Base-by-base conservation (phyloP, 106 monocot genomes). In the Iris macrosiphon region DNA sequence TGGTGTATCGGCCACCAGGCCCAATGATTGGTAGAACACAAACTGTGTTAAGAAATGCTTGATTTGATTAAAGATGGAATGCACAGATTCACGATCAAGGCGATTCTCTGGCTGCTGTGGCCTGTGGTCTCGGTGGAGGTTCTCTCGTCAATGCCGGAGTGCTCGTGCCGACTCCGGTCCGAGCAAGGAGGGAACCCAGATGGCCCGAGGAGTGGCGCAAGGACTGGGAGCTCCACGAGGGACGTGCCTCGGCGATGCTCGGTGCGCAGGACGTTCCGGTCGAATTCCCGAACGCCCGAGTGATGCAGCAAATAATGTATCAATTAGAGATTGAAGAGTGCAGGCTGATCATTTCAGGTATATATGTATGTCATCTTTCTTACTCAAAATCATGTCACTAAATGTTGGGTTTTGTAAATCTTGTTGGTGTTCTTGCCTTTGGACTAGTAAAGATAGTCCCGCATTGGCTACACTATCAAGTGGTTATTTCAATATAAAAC, bases 41-140 rank as follows among this genome's bases (percentile, higher is more conserved):
- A 31, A 44, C 4, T 43, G n/a, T 3, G 3, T 43, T 13, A 43
- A 23, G 41, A 31, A 14, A 16, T 43, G 10, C 10, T 4, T 35
- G n/a, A n/a, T n/a, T n/a, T n/a, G n/a, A n/a, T n/a, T n/a, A n/a
- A n/a, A n/a, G n/a, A n/a, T n/a, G n/a, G n/a, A n/a, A n/a, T n/a
- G 35, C n/a, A n/a, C 51, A 72, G 72, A 26, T 72, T 25, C 57
- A 59, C 29, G 59, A 65, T 31, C 41, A 72, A 52, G 72, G 59
- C 3, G 72, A 72, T 45, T 65, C 72, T 23, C 50, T 72, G 15
- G 51, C 51, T 7, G 50, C 34, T 7, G 59, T 65, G 8, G 59
- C 72, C 44, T 72, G 72, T 44, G 72, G 72, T 13, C 57, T 72
- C 28, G 72, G 72, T 28, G 72, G 72, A 58, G 72, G 72, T 15